phyloP scores from a whole-genome alignment of 129 eudicot genomes.

The Arctium minus region DNA sequence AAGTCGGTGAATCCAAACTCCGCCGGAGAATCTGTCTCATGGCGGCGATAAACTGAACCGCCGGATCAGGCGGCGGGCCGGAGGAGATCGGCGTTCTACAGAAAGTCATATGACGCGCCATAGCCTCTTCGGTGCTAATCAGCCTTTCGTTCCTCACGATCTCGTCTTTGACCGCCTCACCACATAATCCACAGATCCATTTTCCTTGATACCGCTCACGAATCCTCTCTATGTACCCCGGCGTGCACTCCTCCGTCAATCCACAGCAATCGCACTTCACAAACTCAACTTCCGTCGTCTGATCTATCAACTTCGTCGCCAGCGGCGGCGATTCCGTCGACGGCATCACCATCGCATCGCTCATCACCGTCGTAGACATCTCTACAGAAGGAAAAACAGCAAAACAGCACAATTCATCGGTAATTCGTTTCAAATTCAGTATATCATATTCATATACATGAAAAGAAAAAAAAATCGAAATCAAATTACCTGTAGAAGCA shows the following conservation, averaged over 20 bases:
- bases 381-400: background rate
- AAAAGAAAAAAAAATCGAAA: background rate
- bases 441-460: background rate
- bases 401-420: background rate
- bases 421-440: background rate
- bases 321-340: constrained; percentile 37
- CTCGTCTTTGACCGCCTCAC: constrained; percentile 79
- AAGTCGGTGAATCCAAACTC: constrained; percentile 59
- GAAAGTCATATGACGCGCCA: constrained; percentile 59
- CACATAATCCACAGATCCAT: constrained; percentile 90
- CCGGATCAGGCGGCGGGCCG: constrained; percentile 55
- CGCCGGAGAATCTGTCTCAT: constrained; percentile 58
- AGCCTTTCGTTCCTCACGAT: constrained; percentile 49
- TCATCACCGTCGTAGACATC: constrained; percentile 52
- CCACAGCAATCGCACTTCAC: constrained; percentile 76
- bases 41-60: constrained; percentile 52
- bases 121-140: constrained; percentile 66
- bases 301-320: constrained; percentile 21
- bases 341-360: constrained; percentile 49
- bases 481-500: constrained; percentile 25
- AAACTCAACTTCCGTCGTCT: constrained; percentile 42
- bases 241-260: constrained; percentile 76
- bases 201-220: constrained; percentile 68
- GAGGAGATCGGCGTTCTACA: constrained; percentile 51
- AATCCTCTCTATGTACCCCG: constrained; percentile 54